Percentiles rank a stretch among this genome's conserved stretches.
These are phyloP conservation scores for Neonectria hederae DNA, from an alignment of 2,329 filamentous ascomycete genomes.

Conservation along the genomic window DNA sequence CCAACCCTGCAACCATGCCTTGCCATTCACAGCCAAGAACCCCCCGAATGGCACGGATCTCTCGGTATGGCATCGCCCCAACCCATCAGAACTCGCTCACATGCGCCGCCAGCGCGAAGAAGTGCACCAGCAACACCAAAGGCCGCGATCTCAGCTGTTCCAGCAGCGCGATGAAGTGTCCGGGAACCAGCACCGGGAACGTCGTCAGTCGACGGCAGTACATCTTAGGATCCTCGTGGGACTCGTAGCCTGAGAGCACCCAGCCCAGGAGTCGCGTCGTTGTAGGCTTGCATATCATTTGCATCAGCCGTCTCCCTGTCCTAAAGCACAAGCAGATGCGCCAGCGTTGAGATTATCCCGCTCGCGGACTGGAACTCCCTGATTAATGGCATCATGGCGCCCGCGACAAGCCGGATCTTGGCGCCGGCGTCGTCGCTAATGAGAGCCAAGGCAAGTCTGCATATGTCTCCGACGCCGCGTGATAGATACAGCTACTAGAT, in stretches of 20 bases:
- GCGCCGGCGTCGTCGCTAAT: constrained; percentile 23
- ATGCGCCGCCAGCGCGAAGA: constrained; percentile 32
- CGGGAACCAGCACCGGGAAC: constrained; percentile 33
- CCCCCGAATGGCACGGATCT: constrained; percentile 11
- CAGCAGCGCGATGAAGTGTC: constrained; percentile 29
- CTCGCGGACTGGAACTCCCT: background rate
- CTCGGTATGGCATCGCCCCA: constrained; percentile 10
- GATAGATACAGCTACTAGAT: constrained; percentile 39
- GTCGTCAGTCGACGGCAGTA: constrained; percentile 31
- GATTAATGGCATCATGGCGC: constrained; percentile 17
- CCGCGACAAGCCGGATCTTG: constrained; percentile 27
- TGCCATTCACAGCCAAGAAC: constrained; percentile 6
- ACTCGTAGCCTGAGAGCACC: constrained; percentile 22
- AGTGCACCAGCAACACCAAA: constrained; percentile 38
- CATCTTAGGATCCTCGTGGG: constrained; percentile 24
- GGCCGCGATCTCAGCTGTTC: constrained; percentile 30
- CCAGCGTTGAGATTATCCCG: constrained; percentile 12
- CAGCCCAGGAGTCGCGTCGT: constrained; percentile 31
- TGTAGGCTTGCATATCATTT: constrained; percentile 29
- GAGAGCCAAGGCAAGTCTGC: constrained; percentile 21
- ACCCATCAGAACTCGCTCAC: constrained; percentile 28
- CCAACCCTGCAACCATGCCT: constrained; percentile 8
- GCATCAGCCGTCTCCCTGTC: constrained; percentile 15
- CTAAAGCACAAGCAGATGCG: constrained; percentile 16
- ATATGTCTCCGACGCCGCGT: constrained; percentile 34